Evolutionary conservation across 2,329 filamentous ascomycete species (phyloP).

Genomic region (Fusarium virguliforme): DNA sequence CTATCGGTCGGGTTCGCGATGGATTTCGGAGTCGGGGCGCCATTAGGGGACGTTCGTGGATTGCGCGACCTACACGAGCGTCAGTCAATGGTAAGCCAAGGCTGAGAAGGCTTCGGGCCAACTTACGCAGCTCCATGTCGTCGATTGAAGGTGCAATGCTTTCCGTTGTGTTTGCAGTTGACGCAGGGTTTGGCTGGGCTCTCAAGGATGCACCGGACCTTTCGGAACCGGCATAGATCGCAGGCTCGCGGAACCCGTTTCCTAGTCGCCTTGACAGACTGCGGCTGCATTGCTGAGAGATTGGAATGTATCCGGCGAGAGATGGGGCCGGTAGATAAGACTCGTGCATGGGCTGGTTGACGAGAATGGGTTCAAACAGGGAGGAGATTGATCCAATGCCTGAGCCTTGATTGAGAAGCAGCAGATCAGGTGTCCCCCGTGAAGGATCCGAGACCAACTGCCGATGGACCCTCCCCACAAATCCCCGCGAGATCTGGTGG

Average conservation of each 20-base stretch:
- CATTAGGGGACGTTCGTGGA: background rate
- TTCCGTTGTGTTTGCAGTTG: slow-evolving; percentile 49
- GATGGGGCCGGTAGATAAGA: background rate
- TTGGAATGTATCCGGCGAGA: background rate
- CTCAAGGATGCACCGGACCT: slow-evolving; percentile 50
- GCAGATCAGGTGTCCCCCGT: slow-evolving; percentile 14
- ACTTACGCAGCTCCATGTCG: slow-evolving; percentile 39
- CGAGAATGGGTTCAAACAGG: slow-evolving; percentile 2
- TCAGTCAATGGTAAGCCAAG: background rate
- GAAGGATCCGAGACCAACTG: slow-evolving; percentile 38
- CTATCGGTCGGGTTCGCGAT: background rate
- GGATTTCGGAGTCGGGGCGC: slow-evolving; percentile 21
- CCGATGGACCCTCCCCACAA: slow-evolving; percentile 36
- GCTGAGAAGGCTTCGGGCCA: background rate
- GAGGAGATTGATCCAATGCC: background rate
- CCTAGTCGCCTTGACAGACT: slow-evolving; percentile 28
- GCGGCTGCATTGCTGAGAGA: slow-evolving; percentile 20
- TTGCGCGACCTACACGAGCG: slow-evolving; percentile 23
- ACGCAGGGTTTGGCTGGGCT: slow-evolving; percentile 43
- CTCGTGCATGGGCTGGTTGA: slow-evolving; percentile 1
- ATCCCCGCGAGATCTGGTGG: slow-evolving; percentile 6
- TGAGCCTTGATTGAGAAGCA: slow-evolving; percentile 32
- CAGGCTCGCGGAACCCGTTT: slow-evolving; percentile 47
- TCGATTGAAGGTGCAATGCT: slow-evolving; percentile 45
- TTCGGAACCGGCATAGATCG: slow-evolving; percentile 44